Conservation (phyloP, 768 basidiomycete genomes). For the Tulasnella sp. region DNA sequence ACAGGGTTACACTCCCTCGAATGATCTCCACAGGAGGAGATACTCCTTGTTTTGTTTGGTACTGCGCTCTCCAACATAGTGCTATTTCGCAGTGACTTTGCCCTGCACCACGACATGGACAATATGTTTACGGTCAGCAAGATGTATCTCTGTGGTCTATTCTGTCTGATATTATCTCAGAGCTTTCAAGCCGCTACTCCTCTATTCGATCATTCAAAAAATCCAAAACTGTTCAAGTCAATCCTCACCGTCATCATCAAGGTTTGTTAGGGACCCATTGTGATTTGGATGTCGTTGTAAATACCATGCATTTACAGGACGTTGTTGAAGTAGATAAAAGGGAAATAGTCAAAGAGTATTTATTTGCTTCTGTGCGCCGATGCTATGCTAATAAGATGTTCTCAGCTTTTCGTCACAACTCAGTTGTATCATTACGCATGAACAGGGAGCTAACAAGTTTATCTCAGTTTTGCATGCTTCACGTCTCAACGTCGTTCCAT, state of each 20-base stretch:
- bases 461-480: conserved; percentile 47
- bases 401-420: conserved; percentile 44
- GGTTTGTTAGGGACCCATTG: conserved; percentile 23
- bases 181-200: conserved; percentile 22
- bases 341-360: conserved; percentile 48
- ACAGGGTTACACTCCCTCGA: conserved; percentile 50
- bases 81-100: conserved; percentile 52
- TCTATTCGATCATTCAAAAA: conserved; percentile 43
- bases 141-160: conserved; percentile 41
- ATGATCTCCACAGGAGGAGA: conserved; percentile 49
- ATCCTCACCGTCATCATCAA: conserved; percentile 52
- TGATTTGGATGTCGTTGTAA: neutral
- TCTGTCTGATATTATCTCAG: conserved; percentile 2
- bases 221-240: conserved; percentile 46
- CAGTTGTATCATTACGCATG: conserved; percentile 45
- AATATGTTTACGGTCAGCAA: conserved; percentile 37
- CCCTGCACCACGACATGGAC: conserved; percentile 44
- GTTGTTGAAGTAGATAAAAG: conserved; percentile 47
- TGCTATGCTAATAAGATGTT: no score
- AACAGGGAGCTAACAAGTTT: conserved; percentile 45
- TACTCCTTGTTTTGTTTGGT: conserved; percentile 49
- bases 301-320: conserved; percentile 31
- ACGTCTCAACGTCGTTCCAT: conserved; percentile 44
- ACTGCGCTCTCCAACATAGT: conserved; percentile 52
- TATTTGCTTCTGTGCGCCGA: neutral